These are phyloP conservation scores for Picocystis sp. DNA, from an alignment of 163 green algal species.

Conservation along the genomic window DNA sequence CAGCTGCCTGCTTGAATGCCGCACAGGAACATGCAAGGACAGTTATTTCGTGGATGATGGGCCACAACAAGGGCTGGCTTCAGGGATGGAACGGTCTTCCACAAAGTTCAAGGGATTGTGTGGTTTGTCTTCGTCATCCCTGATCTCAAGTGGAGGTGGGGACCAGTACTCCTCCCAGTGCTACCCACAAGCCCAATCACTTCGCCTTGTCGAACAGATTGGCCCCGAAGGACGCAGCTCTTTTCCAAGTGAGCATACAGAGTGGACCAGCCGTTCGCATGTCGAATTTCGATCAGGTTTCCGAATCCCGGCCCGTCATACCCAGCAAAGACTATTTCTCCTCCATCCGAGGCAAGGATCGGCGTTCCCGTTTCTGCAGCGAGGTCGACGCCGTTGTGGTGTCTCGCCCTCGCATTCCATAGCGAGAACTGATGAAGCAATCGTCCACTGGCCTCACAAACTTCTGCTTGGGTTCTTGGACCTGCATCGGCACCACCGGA, in stretches of 20 bases:
- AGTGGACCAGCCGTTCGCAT: slow-evolving; percentile 2
- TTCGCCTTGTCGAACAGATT: background rate
- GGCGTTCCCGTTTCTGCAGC: slow-evolving; percentile 3
- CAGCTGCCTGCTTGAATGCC: too few species aligned
- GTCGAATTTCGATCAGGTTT: slow-evolving; percentile 3
- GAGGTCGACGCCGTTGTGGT: slow-evolving; percentile 5
- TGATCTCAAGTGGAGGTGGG: slow-evolving; percentile 8
- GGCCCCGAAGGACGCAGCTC: background rate
- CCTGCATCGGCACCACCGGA: too few species aligned
- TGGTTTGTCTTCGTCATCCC: background rate
- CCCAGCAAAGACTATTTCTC: background rate
- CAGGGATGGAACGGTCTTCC: too few species aligned
- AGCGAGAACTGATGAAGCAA: background rate
- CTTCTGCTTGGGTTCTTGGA: too few species aligned
- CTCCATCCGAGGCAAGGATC: slow-evolving; percentile 1
- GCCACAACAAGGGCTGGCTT: too few species aligned
- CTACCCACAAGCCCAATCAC: slow-evolving; percentile 2
- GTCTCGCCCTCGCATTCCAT: slow-evolving; percentile 1
- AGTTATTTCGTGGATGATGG: too few species aligned
- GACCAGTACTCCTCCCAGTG: slow-evolving; percentile 2
- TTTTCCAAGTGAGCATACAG: slow-evolving; percentile 4
- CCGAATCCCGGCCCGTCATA: background rate
- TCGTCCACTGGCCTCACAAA: too few species aligned
- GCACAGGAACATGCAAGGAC: too few species aligned
- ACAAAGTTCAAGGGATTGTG: too few species aligned